Conservation (phyloP, 1,139 yeast species). For the Magnusiomyces sp. region DNA sequence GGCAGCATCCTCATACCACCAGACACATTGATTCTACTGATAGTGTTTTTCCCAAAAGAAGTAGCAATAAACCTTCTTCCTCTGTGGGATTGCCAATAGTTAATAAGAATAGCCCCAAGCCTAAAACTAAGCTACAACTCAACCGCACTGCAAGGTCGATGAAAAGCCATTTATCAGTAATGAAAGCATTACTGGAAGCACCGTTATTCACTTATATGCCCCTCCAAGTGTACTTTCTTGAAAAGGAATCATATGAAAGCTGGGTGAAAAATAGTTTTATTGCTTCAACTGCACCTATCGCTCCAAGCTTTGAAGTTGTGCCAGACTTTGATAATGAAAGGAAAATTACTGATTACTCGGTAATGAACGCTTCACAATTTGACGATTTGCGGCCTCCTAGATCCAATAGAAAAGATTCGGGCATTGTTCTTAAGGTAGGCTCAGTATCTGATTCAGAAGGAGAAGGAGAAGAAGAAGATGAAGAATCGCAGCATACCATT, state of each 20-base stretch:
- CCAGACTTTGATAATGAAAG: not conserved
- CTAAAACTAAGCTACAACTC: not conserved
- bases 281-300: not conserved
- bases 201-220: constrained; percentile 6
- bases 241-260: not conserved
- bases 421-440: not conserved
- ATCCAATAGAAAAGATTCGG: not conserved
- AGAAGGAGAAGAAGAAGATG: not conserved
- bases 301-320: not conserved
- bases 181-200: not conserved
- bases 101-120: not conserved
- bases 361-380: not conserved
- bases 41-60: not conserved
- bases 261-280: not conserved
- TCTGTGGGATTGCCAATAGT: not conserved
- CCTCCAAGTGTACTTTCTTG: constrained; percentile 5
- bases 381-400: not conserved
- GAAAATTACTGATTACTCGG: not conserved
- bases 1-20: constrained; percentile 65
- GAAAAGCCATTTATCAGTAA: not conserved
- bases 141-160: not conserved
- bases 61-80: not conserved
- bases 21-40: constrained; percentile 39
- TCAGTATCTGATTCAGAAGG: constrained; percentile 8
- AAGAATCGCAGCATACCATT: not conserved